Percentiles rank a stretch among this genome's conserved stretches.
phyloP scores from a whole-genome alignment of 108 stramenopile genomes.

The Schizochytrium sp. region DNA sequence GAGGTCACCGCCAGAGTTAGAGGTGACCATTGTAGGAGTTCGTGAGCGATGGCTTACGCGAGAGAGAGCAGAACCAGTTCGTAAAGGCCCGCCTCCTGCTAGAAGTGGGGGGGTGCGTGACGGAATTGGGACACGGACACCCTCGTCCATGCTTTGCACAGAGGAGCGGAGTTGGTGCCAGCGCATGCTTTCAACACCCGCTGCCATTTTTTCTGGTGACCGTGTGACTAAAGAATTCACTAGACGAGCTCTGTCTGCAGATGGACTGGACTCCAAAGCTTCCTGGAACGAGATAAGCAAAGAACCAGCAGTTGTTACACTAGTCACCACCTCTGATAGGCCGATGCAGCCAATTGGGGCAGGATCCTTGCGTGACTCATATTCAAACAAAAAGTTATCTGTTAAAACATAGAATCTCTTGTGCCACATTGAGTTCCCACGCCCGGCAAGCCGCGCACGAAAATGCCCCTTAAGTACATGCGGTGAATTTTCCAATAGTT shows the following conservation, averaged over 20 bases:
- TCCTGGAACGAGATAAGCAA: neutral
- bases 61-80: neutral
- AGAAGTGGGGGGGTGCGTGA: neutral
- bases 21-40: neutral
- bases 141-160: neutral
- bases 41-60: neutral
- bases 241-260: neutral
- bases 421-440: no score
- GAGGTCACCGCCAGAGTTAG: constrained; percentile 13
- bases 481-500: neutral
- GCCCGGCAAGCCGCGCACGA: neutral
- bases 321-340: neutral
- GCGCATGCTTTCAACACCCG: neutral
- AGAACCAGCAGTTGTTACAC: neutral
- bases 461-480: constrained; percentile 10
- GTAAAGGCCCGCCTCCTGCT: no score
- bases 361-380: constrained; percentile 22
- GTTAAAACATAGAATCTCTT: constrained; percentile 31
- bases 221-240: neutral
- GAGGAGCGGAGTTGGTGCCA: constrained; percentile 21
- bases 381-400: constrained; percentile 42
- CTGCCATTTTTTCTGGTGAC: neutral
- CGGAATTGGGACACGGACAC: neutral
- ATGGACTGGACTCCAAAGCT: neutral
- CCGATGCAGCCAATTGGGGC: neutral